Evolutionary conservation across 2,329 filamentous ascomycete species (phyloP).

Genomic region (Beauveria pseudobassiana): DNA sequence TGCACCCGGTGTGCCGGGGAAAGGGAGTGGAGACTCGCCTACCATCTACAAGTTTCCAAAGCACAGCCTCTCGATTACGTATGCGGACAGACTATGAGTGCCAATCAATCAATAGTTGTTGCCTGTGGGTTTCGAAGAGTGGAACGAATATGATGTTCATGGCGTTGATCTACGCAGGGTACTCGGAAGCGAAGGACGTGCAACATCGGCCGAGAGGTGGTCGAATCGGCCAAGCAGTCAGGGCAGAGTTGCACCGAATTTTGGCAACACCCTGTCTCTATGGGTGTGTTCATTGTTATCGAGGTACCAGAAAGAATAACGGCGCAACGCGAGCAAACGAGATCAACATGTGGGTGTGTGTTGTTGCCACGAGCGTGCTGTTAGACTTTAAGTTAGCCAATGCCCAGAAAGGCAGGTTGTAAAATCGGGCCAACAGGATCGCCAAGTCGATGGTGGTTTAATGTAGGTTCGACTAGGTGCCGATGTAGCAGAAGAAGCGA

Average conservation of each 20-base stretch:
- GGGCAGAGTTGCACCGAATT: neutral
- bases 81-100: too few relatives aligned
- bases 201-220: neutral
- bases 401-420: slow-evolving; percentile 1
- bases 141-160: too few relatives aligned
- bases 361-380: too few relatives aligned
- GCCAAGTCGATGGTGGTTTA: slow-evolving; percentile 7
- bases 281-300: neutral
- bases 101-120: too few relatives aligned
- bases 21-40: neutral
- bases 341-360: neutral
- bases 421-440: neutral
- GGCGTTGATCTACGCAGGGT: neutral
- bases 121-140: too few relatives aligned
- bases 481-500: neutral
- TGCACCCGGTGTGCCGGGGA: neutral
- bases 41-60: neutral
- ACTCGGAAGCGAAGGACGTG: too few relatives aligned
- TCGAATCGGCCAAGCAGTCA: neutral
- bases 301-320: neutral
- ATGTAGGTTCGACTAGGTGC: neutral
- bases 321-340: neutral
- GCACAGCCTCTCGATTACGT: neutral
- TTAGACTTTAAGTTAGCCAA: neutral
- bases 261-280: too few relatives aligned